Percentiles rank a stretch among this genome's conserved stretches.
These are phyloP conservation scores for Lipomyces yarrowii DNA, from an alignment of 1,139 yeast genomes.

Conservation along the genomic window DNA sequence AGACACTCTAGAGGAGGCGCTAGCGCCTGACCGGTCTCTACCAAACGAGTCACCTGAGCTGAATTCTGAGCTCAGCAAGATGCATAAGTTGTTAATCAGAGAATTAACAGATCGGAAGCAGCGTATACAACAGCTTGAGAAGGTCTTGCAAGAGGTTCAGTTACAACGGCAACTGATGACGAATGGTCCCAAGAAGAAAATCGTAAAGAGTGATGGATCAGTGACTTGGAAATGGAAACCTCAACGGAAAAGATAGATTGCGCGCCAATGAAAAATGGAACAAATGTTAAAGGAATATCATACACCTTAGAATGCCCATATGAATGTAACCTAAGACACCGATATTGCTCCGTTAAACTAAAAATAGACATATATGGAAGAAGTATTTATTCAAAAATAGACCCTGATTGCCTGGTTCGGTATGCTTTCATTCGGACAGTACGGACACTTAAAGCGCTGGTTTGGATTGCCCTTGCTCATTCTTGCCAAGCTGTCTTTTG, in stretches of 20 bases:
- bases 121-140: slow-evolving; percentile 49
- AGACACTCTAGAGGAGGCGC: slow-evolving; percentile 59
- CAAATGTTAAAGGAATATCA: neutral
- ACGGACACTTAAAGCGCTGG: slow-evolving; percentile 63
- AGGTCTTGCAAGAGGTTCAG: slow-evolving; percentile 73
- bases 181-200: slow-evolving; percentile 82
- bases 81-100: slow-evolving; percentile 11
- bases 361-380: neutral
- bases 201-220: slow-evolving; percentile 64
- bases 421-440: slow-evolving; percentile 55
- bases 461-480: slow-evolving; percentile 43
- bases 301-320: neutral
- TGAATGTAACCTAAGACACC: slow-evolving; percentile 1
- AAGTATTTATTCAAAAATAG: slow-evolving; percentile 15
- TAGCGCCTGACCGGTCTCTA: slow-evolving; percentile 62
- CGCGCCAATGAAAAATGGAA: too few species aligned
- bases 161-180: slow-evolving; percentile 85
- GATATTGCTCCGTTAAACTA: neutral
- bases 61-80: slow-evolving; percentile 7
- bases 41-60: slow-evolving; percentile 56
- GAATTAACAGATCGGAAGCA: slow-evolving; percentile 23
- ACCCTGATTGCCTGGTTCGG: slow-evolving; percentile 31
- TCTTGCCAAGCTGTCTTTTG: slow-evolving; percentile 53
- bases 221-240: slow-evolving; percentile 83
- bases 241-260: slow-evolving; percentile 66